Evolutionary conservation across 2,329 filamentous ascomycete genomes (phyloP), one percentile per base, ranked within the genome.

Genomic region (Pseudogymnoascus sp.): DNA sequence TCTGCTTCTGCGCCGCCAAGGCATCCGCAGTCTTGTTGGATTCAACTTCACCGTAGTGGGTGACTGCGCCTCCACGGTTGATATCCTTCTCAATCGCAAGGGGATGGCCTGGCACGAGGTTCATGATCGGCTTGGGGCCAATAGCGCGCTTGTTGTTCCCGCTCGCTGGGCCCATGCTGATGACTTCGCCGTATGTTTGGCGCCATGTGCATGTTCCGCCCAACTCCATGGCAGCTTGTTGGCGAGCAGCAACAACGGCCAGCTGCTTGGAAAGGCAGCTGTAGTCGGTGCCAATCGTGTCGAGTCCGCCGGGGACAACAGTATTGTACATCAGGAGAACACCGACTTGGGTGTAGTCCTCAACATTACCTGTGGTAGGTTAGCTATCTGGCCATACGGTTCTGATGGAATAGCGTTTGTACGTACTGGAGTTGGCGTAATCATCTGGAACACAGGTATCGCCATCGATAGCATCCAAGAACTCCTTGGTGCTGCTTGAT

Each of bases 341-440:
- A 9, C 64, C 68, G 21, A 66, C 36, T 65, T 72, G 68, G 29
- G 70, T 70, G 62, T 68, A 71, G 65, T 71, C 63, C 66, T 71
- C 70, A 13, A 63, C 48, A 62, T 66, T 68, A 41, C 64, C 67
- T 21, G 63, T 59, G 21, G 62, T 59, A 9, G 64, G 64, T 62
- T 72, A 72, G 8, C 31, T 55, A 55, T 33, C 29, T 55, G n/a
- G 9, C n/a, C 2, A 55, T 33, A 12, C 13, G 1, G 15, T 33
- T 60, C 10, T 62, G 65, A 5, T 64, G 38, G 27, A 63, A 63
- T 15, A 62, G 2, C 62, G 64, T 62, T 71, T 69, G 15, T 62
- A 44, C 33, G 42, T 62, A 61, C 67, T 35, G 42, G 63, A 65
- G 62, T 71, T 67, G 33, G 68, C 44, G 48, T 61, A 64, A 58